Evolutionary conservation across 768 basidiomycete genomes (phyloP), one percentile per base, ranked within the genome.

Genomic region (Pholiota conissans): DNA sequence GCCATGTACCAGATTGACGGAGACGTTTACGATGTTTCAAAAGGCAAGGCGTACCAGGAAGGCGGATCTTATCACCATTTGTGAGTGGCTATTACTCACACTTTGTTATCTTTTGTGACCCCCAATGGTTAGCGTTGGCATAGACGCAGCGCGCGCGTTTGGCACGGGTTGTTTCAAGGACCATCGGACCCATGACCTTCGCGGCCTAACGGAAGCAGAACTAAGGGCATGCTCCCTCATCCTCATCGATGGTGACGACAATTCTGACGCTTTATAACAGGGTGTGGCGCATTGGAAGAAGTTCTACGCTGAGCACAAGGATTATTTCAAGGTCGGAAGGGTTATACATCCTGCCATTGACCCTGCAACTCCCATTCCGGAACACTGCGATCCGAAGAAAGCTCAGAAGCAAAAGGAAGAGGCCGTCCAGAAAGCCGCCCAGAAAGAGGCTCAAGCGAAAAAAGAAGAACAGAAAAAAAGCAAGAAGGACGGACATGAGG

Each of bases 121-220:
- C 65, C 55, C 57, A 67, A 55, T 59, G 65, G 54, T 60, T 34
- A 80, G 91, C 73, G 87, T 92, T 61, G 95, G 95, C 11, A 73
- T 81, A 52, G 95, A 98, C 71, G 93, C 92, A n/a, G 90, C 92
- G 26, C 79, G 95, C 63, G 90, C 95, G 0, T 98, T 93, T 71
- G 92, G 84, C 45, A 98, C 95, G 2, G 95, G 95, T 9, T 98
- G 95, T 70, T 97, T 98, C 78, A 81, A 85, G 64, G 84, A 84
- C 3, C 95, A 98, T 73, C 84, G 85, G 45, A 98, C 95, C 35
- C 90, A 97, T 74, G 95, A 98, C 74, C 76, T 89, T 59, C 87
- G 95, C 60, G 96, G 90, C 14, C 72, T 98, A 63, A 79, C 78
- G 32, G 84, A 88, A 51, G 71, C 75, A 58, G 92, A 98, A 73